A percentile compares a stretch with the other conserved stretches of the same genome.
phyloP scores from a whole-genome alignment of 2,329 filamentous ascomycete species.

The Fusarium nisikadoi region DNA sequence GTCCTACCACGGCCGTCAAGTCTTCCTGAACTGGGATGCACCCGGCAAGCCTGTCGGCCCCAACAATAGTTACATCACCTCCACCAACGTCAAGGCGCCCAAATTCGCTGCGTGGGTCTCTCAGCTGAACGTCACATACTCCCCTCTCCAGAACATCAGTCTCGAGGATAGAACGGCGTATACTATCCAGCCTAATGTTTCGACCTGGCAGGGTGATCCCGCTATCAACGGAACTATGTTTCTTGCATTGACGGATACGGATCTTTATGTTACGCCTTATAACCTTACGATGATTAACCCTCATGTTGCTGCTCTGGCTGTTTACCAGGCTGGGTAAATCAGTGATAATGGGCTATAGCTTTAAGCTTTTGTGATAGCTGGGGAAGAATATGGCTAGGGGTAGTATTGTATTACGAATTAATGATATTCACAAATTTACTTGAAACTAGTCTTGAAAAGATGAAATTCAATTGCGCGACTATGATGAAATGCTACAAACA shows the following conservation, averaged over 20 bases:
- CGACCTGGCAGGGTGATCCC: slow-evolving; percentile 74
- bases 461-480: neutral
- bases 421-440: neutral
- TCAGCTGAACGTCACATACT: slow-evolving; percentile 81
- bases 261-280: slow-evolving; percentile 78
- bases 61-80: slow-evolving; percentile 84
- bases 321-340: slow-evolving; percentile 80
- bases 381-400: no score
- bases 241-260: slow-evolving; percentile 76
- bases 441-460: rapidly evolving
- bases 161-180: slow-evolving; percentile 62
- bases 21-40: slow-evolving; percentile 77
- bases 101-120: slow-evolving; percentile 79
- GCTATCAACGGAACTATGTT: slow-evolving; percentile 84
- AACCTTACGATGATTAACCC: slow-evolving; percentile 80
- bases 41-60: slow-evolving; percentile 77
- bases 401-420: neutral
- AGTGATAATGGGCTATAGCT: rapidly evolving
- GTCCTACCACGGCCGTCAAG: slow-evolving; percentile 77
- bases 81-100: slow-evolving; percentile 66
- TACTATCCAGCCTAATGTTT: slow-evolving; percentile 77
- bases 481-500: neutral
- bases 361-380: rapidly evolving
- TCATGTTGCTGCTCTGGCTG: slow-evolving; percentile 76
- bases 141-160: slow-evolving; percentile 65